Base-by-base conservation (phyloP, 2,329 filamentous ascomycete species). In the Neofusicoccum umdonicola region DNA sequence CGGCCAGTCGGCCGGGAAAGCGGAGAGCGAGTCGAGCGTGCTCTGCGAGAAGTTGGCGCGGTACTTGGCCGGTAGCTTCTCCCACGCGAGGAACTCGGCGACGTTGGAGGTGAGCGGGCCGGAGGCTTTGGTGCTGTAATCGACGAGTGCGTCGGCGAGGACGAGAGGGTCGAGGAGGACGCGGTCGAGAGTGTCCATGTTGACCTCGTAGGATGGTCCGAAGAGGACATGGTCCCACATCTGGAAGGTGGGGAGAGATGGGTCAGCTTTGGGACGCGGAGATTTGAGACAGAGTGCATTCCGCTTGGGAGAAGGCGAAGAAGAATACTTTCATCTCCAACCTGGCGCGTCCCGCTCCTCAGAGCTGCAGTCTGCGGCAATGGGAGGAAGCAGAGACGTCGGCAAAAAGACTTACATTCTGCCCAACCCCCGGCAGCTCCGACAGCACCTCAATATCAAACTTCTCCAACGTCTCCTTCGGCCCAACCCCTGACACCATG, bases 401-500 rank as follows among this genome's bases (percentile, higher is more conserved):
- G 27, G 27, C 27, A 31, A 31, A 31, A 31, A 31, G 27, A 11
- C 5, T 15, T n/a, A 57, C 17, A 42, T 68, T 65, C 37, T 70
- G 68, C 1, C 72, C 72, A 15, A 74, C 72, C 5, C 71, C 70
- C 1, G 71, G 66, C 3, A 54, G 60, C 41, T 71, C 68, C 0
- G 64, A 35, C 4, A 73, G 11, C 0, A 73, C 63, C 1, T 64
- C 66, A 19, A 77, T 73, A 3, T 67, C 67, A 15, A 67, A 66
- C 31, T 68, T 68, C 13, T 71, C 42, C 3, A 76, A 66, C 7
- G 68, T 69, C 1, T 63, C 66, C 8, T 51, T 65, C 0, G 71
- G 72, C 0, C 79, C 78, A 39, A 80, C 73, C 4, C 78, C 78
- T 5, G 75, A 78, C 37, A 79, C 66, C 72, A 77, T 75, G 12